These are phyloP conservation scores for Leccinum subtestaceum DNA, from an alignment of 768 basidiomycete genomes.

Conservation along the genomic window DNA sequence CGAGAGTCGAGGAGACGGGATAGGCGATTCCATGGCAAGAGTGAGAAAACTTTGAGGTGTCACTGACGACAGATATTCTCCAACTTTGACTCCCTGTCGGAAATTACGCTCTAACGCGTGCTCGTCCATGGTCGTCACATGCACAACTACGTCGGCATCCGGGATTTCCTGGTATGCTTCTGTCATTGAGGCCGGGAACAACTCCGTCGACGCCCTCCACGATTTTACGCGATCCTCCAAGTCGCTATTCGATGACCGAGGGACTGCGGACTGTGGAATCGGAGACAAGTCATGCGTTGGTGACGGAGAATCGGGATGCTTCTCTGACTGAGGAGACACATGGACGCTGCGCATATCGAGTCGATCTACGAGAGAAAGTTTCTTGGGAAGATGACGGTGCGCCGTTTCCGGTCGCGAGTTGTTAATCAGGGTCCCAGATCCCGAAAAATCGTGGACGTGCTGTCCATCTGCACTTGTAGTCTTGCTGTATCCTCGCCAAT, in stretches of 20 bases:
- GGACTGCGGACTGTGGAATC: constrained; percentile 60
- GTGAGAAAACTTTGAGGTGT: constrained; percentile 60
- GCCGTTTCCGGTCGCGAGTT: constrained; percentile 26
- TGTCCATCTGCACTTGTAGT: constrained; percentile 43
- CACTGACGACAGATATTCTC: constrained; percentile 65
- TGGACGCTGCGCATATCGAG: constrained; percentile 46
- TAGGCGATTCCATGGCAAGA: constrained; percentile 38
- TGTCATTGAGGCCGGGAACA: constrained; percentile 48
- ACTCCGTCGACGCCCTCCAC: constrained; percentile 60
- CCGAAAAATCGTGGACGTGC: constrained; percentile 33
- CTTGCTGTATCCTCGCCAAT: constrained; percentile 52
- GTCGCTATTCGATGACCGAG: constrained; percentile 48
- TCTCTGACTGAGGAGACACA: constrained; percentile 30
- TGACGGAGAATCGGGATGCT: constrained; percentile 10
- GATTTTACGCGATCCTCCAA: constrained; percentile 58
- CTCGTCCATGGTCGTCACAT: constrained; percentile 23
- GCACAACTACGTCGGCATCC: constrained; percentile 11
- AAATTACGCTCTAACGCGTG: constrained; percentile 13
- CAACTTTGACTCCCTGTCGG: constrained; percentile 36
- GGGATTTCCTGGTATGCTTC: constrained; percentile 25
- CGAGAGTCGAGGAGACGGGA: constrained; percentile 43
- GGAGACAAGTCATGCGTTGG: constrained; percentile 49
- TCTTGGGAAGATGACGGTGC: constrained; percentile 56
- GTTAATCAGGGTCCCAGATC: constrained; percentile 9
- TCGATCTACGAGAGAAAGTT: constrained; percentile 67